Conservation (phyloP, 2,329 filamentous ascomycete species). For the Ophiostoma triangulosporum region DNA sequence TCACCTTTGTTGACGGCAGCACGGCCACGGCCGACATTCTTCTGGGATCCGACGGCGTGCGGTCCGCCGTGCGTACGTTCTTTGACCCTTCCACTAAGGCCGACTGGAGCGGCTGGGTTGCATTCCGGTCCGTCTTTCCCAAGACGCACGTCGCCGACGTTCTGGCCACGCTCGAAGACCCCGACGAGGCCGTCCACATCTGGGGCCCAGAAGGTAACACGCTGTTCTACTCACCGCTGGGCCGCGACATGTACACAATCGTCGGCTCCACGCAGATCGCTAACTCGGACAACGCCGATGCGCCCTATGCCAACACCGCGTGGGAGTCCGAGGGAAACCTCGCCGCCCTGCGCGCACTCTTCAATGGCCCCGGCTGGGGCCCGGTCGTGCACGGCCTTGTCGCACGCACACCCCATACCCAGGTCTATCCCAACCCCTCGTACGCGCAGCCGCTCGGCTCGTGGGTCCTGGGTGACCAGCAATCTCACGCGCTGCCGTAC, state of each 20-base stretch:
- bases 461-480: conserved; percentile 25
- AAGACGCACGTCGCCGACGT: conserved; percentile 24
- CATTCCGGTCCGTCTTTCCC: conserved; percentile 32
- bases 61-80: conserved; percentile 30
- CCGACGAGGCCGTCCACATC: conserved; percentile 29
- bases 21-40: conserved; percentile 30
- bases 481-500: neutral
- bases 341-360: conserved; percentile 23
- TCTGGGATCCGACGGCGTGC: conserved; percentile 40
- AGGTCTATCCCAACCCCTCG: conserved; percentile 29
- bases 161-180: conserved; percentile 18
- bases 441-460: conserved; percentile 24
- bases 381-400: conserved; percentile 26
- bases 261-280: conserved; percentile 28
- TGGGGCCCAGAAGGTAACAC: conserved; percentile 27
- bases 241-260: conserved; percentile 28
- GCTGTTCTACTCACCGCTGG: conserved; percentile 30
- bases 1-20: conserved; percentile 35
- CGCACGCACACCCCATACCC: conserved; percentile 26
- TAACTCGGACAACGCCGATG: conserved; percentile 19
- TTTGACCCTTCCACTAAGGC: conserved; percentile 28
- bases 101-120: conserved; percentile 30
- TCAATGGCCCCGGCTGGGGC: conserved; percentile 26
- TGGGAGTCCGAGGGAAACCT: conserved; percentile 29
- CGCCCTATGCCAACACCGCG: conserved; percentile 13